Evolutionary conservation across 352 stramenopile genomes (phyloP).

Genomic region (Phytophthora aleatoria): DNA sequence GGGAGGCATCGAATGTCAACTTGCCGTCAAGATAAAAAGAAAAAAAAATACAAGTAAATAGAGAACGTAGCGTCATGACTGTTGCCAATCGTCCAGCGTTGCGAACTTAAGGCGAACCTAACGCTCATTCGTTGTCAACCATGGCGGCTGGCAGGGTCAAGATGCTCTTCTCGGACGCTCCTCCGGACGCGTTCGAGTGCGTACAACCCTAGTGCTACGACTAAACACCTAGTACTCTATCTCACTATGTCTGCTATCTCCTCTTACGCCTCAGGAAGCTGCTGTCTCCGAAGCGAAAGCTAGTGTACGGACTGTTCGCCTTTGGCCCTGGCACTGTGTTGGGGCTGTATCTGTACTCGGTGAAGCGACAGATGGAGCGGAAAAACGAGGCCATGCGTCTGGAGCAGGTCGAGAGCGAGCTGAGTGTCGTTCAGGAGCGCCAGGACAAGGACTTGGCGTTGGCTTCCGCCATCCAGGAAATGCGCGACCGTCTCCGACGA

Average conservation of each 20-base stretch:
- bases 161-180: constrained; percentile 76
- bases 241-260: background rate
- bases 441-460: constrained; percentile 62
- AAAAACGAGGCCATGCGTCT: constrained; percentile 65
- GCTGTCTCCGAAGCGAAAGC: constrained; percentile 64
- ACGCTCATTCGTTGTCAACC: constrained; percentile 3
- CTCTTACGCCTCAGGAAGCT: constrained; percentile 46
- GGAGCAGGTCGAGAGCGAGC: constrained; percentile 47
- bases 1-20: background rate
- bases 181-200: constrained; percentile 70
- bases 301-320: constrained; percentile 71
- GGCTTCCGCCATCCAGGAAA: constrained; percentile 55
- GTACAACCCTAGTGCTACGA: constrained; percentile 14
- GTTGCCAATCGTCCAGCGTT: no score
- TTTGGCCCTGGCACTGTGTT: constrained; percentile 70
- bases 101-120: constrained; percentile 24
- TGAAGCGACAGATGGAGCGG: constrained; percentile 71
- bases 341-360: constrained; percentile 70
- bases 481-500: constrained; percentile 57
- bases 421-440: constrained; percentile 42
- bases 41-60: constrained; percentile 29
- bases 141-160: constrained; percentile 51
- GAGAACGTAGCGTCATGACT: constrained; percentile 2
- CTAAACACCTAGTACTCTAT: background rate
- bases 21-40: constrained; percentile 10